phyloP scores from a whole-genome alignment of 805 yeast species.

The Sugiyamaella boreocaroliniensis region DNA sequence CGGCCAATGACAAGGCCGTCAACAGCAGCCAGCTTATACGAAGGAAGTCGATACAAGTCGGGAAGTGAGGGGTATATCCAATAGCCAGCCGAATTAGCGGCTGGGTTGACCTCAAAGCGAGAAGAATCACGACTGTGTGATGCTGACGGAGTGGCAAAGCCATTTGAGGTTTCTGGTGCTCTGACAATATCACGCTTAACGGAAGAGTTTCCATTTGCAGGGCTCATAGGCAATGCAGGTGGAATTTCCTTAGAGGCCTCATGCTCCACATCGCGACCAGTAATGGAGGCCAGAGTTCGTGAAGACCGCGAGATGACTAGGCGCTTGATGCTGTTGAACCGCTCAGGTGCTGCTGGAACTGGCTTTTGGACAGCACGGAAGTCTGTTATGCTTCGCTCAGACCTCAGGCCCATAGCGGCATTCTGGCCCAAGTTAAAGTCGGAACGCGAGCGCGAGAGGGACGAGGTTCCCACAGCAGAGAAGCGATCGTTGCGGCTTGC shows the following conservation, averaged over 20 bases:
- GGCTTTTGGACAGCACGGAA: background rate
- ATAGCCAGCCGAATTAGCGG: conserved; percentile 46
- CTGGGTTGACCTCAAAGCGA: conserved; percentile 14
- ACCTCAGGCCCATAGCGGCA: background rate
- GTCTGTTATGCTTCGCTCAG: conserved; percentile 6
- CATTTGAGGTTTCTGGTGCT: background rate
- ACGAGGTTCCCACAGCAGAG: background rate
- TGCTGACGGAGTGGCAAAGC: background rate
- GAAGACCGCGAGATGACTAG: conserved; percentile 9
- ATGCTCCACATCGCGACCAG: background rate
- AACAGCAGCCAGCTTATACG: conserved; percentile 54
- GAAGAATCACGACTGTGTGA: background rate
- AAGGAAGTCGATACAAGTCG: conserved; percentile 48
- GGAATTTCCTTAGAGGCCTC: too few species aligned
- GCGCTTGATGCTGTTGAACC: conserved; percentile 5
- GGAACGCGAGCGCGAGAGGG: conserved; percentile 3
- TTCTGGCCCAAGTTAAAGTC: conserved; percentile 4
- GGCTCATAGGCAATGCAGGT: too few species aligned
- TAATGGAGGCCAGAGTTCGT: conserved; percentile 5
- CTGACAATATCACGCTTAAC: background rate
- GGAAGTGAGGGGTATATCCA: conserved; percentile 71
- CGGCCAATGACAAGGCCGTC: conserved; percentile 66
- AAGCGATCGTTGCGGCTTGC: background rate
- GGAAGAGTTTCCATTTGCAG: background rate
- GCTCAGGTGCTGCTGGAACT: background rate